These are phyloP conservation scores for Hypoxylon cercidicola DNA, from an alignment of 495 filamentous ascomycete genomes.

Conservation along the genomic window DNA sequence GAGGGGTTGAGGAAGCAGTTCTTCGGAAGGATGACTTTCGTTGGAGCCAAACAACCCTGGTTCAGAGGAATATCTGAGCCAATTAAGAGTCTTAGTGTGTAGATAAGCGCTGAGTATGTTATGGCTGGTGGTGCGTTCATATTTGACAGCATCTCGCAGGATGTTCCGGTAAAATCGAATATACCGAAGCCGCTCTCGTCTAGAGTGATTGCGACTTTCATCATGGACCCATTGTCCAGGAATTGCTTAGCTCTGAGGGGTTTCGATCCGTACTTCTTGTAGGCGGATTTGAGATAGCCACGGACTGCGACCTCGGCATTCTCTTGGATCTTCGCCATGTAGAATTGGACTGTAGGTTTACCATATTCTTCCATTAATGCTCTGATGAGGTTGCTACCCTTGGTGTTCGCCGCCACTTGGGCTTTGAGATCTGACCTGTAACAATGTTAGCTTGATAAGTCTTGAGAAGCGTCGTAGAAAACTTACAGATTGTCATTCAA, in stretches of 20 bases:
- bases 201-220: constrained; percentile 33
- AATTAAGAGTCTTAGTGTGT: constrained; percentile 91
- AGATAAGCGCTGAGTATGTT: constrained; percentile 95
- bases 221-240: constrained; percentile 79
- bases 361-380: constrained; percentile 88
- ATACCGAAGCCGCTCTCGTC: constrained; percentile 33
- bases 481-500: constrained; percentile 85
- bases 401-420: constrained; percentile 94
- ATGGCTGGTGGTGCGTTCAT: constrained; percentile 96
- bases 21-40: constrained; percentile 83
- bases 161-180: constrained; percentile 75
- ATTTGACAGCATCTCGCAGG: constrained; percentile 92
- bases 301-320: constrained; percentile 90
- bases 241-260: constrained; percentile 71
- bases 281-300: constrained; percentile 79
- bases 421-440: constrained; percentile 85
- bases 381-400: constrained; percentile 90
- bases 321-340: constrained; percentile 92
- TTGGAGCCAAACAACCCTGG: constrained; percentile 93
- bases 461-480: constrained; percentile 76
- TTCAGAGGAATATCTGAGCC: constrained; percentile 94
- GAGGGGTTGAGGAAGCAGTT: constrained; percentile 72
- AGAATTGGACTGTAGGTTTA: constrained; percentile 89
- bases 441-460: constrained; percentile 74
- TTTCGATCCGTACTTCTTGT: constrained; percentile 78